A percentile compares a stretch with the other conserved stretches of the same genome.
phyloP scores from a whole-genome alignment of 805 yeast species.

The Kodamaea sagamina region DNA sequence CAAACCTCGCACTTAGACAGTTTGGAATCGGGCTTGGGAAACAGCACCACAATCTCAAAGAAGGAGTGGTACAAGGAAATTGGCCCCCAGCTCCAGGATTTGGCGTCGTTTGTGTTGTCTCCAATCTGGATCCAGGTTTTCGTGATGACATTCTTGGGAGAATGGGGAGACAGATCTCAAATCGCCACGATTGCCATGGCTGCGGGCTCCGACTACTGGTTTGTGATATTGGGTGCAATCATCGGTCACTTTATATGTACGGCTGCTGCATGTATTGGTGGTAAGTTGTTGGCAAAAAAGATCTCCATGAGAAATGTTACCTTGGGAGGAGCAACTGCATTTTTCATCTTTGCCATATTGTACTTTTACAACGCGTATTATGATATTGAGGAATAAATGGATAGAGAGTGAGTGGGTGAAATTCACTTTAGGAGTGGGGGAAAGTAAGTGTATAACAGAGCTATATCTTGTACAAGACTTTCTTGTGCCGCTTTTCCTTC shows the following conservation, averaged over 20 bases:
- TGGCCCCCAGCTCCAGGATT: slow-evolving; percentile 49
- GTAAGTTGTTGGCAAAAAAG: slow-evolving; percentile 83
- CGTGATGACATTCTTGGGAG: slow-evolving; percentile 94
- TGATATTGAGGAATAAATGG: slow-evolving; percentile 20
- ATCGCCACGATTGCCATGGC: slow-evolving; percentile 98
- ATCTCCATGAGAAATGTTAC: slow-evolving; percentile 92
- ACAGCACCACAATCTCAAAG: slow-evolving; percentile 15
- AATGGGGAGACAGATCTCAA: slow-evolving; percentile 99
- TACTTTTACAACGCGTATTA: slow-evolving; percentile 71
- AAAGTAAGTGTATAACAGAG: too few relatives aligned
- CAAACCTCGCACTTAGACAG: slow-evolving; percentile 51
- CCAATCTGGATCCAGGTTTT: slow-evolving; percentile 95
- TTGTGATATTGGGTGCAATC: slow-evolving; percentile 84
- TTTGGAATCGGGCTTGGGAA: slow-evolving; percentile 57
- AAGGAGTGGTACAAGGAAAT: slow-evolving; percentile 28
- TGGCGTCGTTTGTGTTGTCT: slow-evolving; percentile 67
- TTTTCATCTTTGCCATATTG: slow-evolving; percentile 76
- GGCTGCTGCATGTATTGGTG: slow-evolving; percentile 89
- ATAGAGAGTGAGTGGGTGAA: background rate
- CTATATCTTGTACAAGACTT: too few relatives aligned
- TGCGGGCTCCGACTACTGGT: slow-evolving; percentile 91
- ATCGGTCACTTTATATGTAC: slow-evolving; percentile 90
- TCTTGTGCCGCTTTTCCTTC: too few relatives aligned
- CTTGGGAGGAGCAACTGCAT: slow-evolving; percentile 85
- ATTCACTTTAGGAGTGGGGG: too few relatives aligned